Percentiles rank a stretch among this genome's conserved stretches.
phyloP scores from a whole-genome alignment of 768 basidiomycete genomes.

The Lactarius vividus region DNA sequence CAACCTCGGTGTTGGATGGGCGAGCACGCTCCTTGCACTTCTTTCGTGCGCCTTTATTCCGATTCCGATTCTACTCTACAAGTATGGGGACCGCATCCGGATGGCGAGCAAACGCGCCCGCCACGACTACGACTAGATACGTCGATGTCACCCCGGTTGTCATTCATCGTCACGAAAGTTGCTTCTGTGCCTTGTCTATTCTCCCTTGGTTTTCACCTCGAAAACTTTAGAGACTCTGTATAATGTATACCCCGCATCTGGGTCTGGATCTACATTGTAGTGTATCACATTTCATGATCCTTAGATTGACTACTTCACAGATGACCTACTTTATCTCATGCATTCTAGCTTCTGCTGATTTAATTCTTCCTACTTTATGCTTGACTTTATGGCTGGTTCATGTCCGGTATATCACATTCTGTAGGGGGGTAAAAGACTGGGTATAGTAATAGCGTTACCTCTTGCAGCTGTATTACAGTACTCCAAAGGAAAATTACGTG shows the following conservation, averaged over 20 bases:
- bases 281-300: neutral
- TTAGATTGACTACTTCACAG: neutral
- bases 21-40: conserved; percentile 32
- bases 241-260: neutral
- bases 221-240: neutral
- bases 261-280: neutral
- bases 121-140: conserved; percentile 25
- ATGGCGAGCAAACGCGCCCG: conserved; percentile 25
- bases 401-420: too few relatives aligned
- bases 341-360: neutral
- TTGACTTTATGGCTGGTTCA: too few relatives aligned
- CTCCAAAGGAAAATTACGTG: too few relatives aligned
- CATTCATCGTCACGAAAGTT: neutral
- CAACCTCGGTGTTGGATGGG: conserved; percentile 32
- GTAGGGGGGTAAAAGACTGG: too few relatives aligned
- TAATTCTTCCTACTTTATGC: too few relatives aligned
- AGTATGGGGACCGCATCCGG: conserved; percentile 24
- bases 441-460: too few relatives aligned
- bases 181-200: neutral
- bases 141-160: neutral
- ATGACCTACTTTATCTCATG: neutral
- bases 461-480: too few relatives aligned
- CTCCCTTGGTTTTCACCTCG: neutral
- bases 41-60: conserved; percentile 32
- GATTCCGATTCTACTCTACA: conserved; percentile 27